Conservation (phyloP, 2,329 filamentous ascomycete genomes). For the Colletotrichum karsti region DNA sequence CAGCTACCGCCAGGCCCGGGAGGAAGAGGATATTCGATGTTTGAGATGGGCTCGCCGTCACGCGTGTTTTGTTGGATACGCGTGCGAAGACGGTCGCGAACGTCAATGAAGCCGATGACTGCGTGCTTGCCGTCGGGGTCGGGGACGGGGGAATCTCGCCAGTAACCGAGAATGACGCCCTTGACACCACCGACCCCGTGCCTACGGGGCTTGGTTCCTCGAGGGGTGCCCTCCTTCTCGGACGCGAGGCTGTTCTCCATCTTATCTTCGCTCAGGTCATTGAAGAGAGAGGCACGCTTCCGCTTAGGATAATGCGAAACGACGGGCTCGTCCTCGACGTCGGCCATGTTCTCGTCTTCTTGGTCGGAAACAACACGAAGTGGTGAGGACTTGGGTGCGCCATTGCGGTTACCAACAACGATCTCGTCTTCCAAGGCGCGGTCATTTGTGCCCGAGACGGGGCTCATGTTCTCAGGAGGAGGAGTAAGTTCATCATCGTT, state of each 20-base stretch:
- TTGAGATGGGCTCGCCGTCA: constrained; percentile 52
- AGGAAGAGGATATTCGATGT: constrained; percentile 53
- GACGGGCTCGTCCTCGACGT: constrained; percentile 47
- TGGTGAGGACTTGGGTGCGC: constrained; percentile 44
- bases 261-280: constrained; percentile 58
- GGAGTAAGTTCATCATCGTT: constrained; percentile 55
- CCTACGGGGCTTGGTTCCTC: constrained; percentile 23
- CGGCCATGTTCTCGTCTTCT: constrained; percentile 55
- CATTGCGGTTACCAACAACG: constrained; percentile 55
- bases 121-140: constrained; percentile 61
- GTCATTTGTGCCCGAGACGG: constrained; percentile 48
- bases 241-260: constrained; percentile 46
- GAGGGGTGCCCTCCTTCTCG: constrained; percentile 35
- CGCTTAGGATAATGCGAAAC: constrained; percentile 60
- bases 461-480: constrained; percentile 48
- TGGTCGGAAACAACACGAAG: constrained; percentile 42
- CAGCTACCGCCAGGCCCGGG: constrained; percentile 69
- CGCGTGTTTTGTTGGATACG: constrained; percentile 62
- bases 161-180: constrained; percentile 63
- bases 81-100: constrained; percentile 67
- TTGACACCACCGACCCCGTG: constrained; percentile 45
- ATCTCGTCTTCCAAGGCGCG: constrained; percentile 60
- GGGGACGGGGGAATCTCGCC: constrained; percentile 65
- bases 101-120: constrained; percentile 70
- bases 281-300: constrained; percentile 57